phyloP scores from a whole-genome alignment of 2,329 filamentous ascomycete genomes.

The Hymenoscyphus infarciens region DNA sequence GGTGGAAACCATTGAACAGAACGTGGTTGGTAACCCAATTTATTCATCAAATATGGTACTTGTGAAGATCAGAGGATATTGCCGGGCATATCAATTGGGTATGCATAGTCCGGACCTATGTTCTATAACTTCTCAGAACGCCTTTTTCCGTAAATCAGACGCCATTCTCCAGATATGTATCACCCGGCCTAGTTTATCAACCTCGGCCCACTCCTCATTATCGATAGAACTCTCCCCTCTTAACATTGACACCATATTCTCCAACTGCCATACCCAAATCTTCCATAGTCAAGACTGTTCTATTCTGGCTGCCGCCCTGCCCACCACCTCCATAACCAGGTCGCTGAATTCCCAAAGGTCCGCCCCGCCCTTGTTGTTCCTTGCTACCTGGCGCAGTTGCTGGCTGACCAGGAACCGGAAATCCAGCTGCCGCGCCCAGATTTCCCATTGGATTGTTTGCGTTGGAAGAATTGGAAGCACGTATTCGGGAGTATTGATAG shows the following conservation, averaged over 20 bases:
- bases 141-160: background rate
- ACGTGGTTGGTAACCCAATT: background rate
- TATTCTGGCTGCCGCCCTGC: slow-evolving; percentile 81
- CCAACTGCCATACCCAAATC: slow-evolving; percentile 96
- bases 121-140: background rate
- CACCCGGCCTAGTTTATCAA: background rate
- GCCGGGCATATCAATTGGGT: background rate
- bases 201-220: slow-evolving; percentile 37
- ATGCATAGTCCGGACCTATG: slow-evolving; percentile 3
- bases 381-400: slow-evolving; percentile 53
- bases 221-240: slow-evolving; percentile 94
- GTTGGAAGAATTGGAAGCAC: slow-evolving; percentile 82
- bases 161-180: background rate
- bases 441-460: slow-evolving; percentile 90
- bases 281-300: slow-evolving; percentile 97
- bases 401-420: slow-evolving; percentile 61
- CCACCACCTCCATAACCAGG: slow-evolving; percentile 84
- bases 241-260: slow-evolving; percentile 97
- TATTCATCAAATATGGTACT: background rate
- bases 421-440: slow-evolving; percentile 70
- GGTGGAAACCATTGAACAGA: no score
- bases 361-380: slow-evolving; percentile 50
- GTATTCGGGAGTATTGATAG: slow-evolving; percentile 95
- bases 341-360: slow-evolving; percentile 55
- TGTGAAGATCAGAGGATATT: background rate